Conservation (phyloP, 2,329 filamentous ascomycete species). For the Phyllosticta paracitricarpa region DNA sequence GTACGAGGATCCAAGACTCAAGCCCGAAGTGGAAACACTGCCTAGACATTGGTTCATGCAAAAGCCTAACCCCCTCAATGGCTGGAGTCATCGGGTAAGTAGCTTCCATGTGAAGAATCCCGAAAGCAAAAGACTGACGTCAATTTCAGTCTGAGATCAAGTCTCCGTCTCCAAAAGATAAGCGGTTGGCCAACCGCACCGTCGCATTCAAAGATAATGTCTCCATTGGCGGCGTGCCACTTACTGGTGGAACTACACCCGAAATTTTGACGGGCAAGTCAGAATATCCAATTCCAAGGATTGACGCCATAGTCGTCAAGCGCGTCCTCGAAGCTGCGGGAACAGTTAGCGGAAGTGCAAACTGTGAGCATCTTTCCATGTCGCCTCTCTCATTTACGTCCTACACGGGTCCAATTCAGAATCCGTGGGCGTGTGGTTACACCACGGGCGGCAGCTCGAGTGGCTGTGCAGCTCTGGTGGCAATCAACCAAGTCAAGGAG, state of each 20-base stretch:
- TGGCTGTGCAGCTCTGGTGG: conserved; percentile 25
- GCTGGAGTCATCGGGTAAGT: conserved; percentile 16
- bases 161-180: conserved; percentile 4
- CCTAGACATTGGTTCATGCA: conserved; percentile 13
- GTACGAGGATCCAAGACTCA: conserved; percentile 17
- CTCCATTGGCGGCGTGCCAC: conserved; percentile 34
- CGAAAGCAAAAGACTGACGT: neutral
- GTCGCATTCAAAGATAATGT: conserved; percentile 42
- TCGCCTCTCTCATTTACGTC: conserved; percentile 34
- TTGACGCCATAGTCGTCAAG: conserved; percentile 37
- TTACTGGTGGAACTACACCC: conserved; percentile 33
- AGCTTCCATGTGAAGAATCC: neutral
- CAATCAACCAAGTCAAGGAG: conserved; percentile 19
- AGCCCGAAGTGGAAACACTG: conserved; percentile 14
- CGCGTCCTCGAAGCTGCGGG: conserved; percentile 34
- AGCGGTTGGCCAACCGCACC: conserved; percentile 19
- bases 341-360: conserved; percentile 34
- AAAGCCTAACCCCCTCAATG: conserved; percentile 15
- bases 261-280: conserved; percentile 28
- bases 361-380: conserved; percentile 40
- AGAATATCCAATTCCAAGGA: conserved; percentile 25
- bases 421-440: conserved; percentile 25
- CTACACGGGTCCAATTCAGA: conserved; percentile 37
- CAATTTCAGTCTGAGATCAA: conserved; percentile 9
- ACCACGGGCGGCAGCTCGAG: conserved; percentile 27